Evolutionary conservation across 2,329 filamentous ascomycete genomes (phyloP).

Genomic region (Phialophora macrospora): DNA sequence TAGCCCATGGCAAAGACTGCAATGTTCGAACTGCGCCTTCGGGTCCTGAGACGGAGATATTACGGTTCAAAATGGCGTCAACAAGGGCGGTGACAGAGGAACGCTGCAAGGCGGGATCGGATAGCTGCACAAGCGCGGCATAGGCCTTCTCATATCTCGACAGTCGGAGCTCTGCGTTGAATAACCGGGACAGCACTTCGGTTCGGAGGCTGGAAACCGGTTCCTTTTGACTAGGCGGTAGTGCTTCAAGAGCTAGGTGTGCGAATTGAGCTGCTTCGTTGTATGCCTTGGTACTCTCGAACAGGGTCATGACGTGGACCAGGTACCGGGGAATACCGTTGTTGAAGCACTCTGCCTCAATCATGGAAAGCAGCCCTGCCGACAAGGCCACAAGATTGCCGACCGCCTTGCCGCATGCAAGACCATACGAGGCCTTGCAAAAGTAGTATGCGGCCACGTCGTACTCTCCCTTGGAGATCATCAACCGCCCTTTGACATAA

Average conservation of each 20-base stretch:
- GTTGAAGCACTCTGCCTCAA: slow-evolving; percentile 71
- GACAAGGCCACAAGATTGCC: slow-evolving; percentile 54
- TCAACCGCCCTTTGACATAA: slow-evolving; percentile 84
- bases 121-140: slow-evolving; percentile 73
- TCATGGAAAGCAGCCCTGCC: slow-evolving; percentile 71
- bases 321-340: slow-evolving; percentile 83
- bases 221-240: slow-evolving; percentile 44
- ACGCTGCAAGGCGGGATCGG: slow-evolving; percentile 71
- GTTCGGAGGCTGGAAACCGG: slow-evolving; percentile 55
- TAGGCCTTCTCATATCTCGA: slow-evolving; percentile 84
- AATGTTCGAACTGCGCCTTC: slow-evolving; percentile 64
- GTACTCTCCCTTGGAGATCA: slow-evolving; percentile 74
- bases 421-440: slow-evolving; percentile 72
- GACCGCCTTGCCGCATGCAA: slow-evolving; percentile 52
- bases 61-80: slow-evolving; percentile 48
- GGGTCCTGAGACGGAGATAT: slow-evolving; percentile 40
- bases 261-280: slow-evolving; percentile 86
- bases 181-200: slow-evolving; percentile 81
- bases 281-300: slow-evolving; percentile 75
- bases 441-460: slow-evolving; percentile 76
- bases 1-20: slow-evolving; percentile 72
- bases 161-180: slow-evolving; percentile 78
- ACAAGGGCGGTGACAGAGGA: slow-evolving; percentile 72
- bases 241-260: slow-evolving; percentile 71
- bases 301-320: slow-evolving; percentile 80